Percentiles rank a stretch among this genome's conserved stretches.
phyloP scores from a whole-genome alignment of 495 filamentous ascomycete species.

The Daldinia concentrica region DNA sequence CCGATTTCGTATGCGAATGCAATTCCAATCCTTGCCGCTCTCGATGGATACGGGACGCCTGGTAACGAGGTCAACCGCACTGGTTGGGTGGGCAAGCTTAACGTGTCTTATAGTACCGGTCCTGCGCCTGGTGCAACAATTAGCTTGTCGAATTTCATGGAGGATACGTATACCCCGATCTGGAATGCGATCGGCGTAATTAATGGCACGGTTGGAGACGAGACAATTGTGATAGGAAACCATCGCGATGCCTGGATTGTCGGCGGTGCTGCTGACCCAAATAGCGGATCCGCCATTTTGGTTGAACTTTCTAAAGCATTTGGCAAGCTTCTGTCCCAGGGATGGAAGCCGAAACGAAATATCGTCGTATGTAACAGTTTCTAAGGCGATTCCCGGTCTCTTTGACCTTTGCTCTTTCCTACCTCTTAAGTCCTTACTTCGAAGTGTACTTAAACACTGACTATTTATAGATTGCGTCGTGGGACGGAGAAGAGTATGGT shows the following conservation, averaged over 20 bases:
- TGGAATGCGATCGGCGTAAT: constrained; percentile 92
- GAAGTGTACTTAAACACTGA: background rate
- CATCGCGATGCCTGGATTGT: constrained; percentile 91
- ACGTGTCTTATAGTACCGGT: constrained; percentile 84
- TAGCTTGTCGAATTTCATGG: constrained; percentile 81
- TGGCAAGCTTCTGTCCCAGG: constrained; percentile 73
- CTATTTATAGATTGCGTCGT: constrained; percentile 56
- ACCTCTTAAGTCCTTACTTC: background rate
- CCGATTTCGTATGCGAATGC: constrained; percentile 86
- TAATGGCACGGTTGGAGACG: constrained; percentile 75
- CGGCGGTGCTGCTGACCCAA: constrained; percentile 80
- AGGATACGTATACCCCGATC: constrained; percentile 80
- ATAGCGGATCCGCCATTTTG: constrained; percentile 82
- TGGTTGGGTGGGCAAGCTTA: constrained; percentile 75
- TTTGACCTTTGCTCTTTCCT: too few species aligned
- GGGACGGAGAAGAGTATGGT: constrained; percentile 91
- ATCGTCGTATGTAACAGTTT: constrained; percentile 73
- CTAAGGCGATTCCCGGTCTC: background rate
- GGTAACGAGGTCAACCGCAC: constrained; percentile 74
- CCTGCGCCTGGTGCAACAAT: constrained; percentile 76
- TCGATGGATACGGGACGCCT: constrained; percentile 83
- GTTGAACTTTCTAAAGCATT: constrained; percentile 81
- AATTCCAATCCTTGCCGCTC: constrained; percentile 76
- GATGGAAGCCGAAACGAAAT: constrained; percentile 84
- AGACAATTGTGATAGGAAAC: constrained; percentile 88